Conservation (phyloP, 371 early-diverging fungal genomes). For the Caulochytrium protostelioides region DNA sequence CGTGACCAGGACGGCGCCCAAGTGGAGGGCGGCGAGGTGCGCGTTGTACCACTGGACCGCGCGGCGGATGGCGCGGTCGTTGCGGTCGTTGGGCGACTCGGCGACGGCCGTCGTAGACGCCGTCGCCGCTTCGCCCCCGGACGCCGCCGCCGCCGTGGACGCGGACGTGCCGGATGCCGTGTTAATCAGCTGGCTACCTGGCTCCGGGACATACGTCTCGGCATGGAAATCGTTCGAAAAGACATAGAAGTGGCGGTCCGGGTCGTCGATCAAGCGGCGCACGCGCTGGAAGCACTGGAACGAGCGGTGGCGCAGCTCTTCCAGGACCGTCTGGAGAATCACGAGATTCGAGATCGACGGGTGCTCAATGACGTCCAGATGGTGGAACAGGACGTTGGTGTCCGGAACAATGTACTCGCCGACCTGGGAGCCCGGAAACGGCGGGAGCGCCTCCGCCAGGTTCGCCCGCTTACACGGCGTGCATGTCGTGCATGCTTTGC, state of each 20-base stretch:
- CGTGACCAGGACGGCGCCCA: conserved; percentile 47
- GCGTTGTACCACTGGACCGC: conserved; percentile 59
- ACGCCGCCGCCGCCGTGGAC: too few species aligned
- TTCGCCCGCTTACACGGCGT: conserved; percentile 17
- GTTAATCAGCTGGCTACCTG: too few species aligned
- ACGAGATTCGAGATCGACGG: conserved; percentile 65
- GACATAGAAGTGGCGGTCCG: conserved; percentile 49
- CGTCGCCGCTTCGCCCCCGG: too few species aligned
- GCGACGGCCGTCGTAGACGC: too few species aligned
- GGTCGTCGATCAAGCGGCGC: conserved; percentile 42
- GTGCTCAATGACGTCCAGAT: conserved; percentile 85
- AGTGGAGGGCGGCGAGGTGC: conserved; percentile 30
- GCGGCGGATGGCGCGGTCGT: conserved; percentile 77
- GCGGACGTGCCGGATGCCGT: too few species aligned
- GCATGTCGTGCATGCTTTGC: conserved; percentile 35
- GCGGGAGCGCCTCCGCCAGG: too few species aligned
- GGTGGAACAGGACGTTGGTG: conserved; percentile 85
- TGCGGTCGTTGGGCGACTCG: conserved; percentile 80
- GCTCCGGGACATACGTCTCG: too few species aligned
- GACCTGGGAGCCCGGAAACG: too few species aligned
- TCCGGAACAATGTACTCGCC: conserved; percentile 78
- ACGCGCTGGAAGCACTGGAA: conserved; percentile 56
- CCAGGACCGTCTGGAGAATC: conserved; percentile 74
- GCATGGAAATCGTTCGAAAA: conserved; percentile 96
- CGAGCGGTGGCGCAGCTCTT: conserved; percentile 66